phyloP scores from a whole-genome alignment of 2,329 filamentous ascomycete species.

The Fusarium chlamydosporum region DNA sequence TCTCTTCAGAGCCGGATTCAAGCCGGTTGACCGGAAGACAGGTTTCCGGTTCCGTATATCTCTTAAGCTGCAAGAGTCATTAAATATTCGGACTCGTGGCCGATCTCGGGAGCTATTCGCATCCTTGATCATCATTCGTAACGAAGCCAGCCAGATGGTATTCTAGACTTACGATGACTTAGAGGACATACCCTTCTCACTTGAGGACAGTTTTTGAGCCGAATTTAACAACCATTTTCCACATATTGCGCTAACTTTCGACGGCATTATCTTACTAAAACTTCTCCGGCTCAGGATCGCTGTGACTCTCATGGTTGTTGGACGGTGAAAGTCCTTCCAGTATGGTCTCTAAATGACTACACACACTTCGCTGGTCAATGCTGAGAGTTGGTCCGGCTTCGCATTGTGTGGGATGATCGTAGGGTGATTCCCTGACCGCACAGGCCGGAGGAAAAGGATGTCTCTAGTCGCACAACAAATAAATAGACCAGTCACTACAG shows the following conservation, averaged over 20 bases:
- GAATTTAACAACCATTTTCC: too few relatives aligned
- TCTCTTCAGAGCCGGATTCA: background rate
- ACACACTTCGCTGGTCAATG: background rate
- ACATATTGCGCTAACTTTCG: too few relatives aligned
- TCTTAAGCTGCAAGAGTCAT: background rate
- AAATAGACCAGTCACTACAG: background rate
- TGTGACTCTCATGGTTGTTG: background rate
- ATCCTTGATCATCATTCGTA: too few relatives aligned
- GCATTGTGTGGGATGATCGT: background rate
- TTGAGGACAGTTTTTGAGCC: too few relatives aligned
- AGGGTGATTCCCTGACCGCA: background rate
- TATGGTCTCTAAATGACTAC: background rate
- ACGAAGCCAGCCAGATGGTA: background rate
- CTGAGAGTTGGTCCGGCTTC: background rate
- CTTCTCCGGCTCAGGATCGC: too few relatives aligned
- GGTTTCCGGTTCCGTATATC: background rate
- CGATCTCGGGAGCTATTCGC: background rate
- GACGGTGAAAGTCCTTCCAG: background rate
- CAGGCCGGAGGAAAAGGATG: too few relatives aligned
- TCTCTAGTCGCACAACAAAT: accelerated
- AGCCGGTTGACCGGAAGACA: background rate
- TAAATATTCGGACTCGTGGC: background rate
- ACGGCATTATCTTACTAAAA: too few relatives aligned
- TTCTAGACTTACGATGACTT: too few relatives aligned
- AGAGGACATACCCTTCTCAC: too few relatives aligned